Evolutionary conservation across 75 land plant genomes (phyloP).

Genomic region (Pinus tabuliformis): DNA sequence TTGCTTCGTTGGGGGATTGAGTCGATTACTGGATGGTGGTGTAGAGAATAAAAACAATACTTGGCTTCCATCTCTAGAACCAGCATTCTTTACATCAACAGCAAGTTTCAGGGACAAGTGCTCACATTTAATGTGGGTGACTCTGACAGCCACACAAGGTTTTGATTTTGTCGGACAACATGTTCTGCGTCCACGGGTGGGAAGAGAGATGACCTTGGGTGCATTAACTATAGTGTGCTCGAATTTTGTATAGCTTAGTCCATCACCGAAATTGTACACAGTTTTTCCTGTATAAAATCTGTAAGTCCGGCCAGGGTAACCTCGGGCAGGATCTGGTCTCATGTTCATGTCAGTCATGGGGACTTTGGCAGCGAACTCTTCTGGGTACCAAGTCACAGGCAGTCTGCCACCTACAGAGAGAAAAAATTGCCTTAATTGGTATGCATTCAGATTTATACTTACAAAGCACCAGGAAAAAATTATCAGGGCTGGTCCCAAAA

Average conservation of each 20-base stretch:
- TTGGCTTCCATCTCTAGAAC: slow-evolving; percentile 40
- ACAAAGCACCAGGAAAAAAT: too few species aligned
- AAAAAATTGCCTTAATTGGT: too few species aligned
- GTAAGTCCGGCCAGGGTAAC: slow-evolving; percentile 92
- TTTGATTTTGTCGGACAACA: too few species aligned
- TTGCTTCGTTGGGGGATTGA: slow-evolving; percentile 46
- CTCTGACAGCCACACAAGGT: background rate
- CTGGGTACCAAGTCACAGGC: slow-evolving; percentile 80
- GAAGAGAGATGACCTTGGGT: background rate
- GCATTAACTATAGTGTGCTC: slow-evolving; percentile 12
- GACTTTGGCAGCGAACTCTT: slow-evolving; percentile 55
- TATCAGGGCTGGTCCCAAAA: too few species aligned
- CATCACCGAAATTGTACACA: slow-evolving; percentile 78
- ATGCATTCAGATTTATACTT: too few species aligned
- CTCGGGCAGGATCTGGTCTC: slow-evolving; percentile 71
- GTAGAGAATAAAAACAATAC: slow-evolving; percentile 54
- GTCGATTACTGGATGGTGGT: slow-evolving; percentile 27
- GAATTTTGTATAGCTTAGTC: slow-evolving; percentile 76
- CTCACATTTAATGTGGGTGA: slow-evolving; percentile 19
- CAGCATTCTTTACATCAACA: slow-evolving; percentile 45
- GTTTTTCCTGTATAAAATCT: slow-evolving; percentile 81
- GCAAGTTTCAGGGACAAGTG: slow-evolving; percentile 31
- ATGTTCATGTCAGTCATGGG: slow-evolving; percentile 94
- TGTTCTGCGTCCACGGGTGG: too few species aligned
- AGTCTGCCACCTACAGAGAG: slow-evolving; percentile 65